Conservation (phyloP, 805 yeast species). For the Sporopachydermia quercuum region DNA sequence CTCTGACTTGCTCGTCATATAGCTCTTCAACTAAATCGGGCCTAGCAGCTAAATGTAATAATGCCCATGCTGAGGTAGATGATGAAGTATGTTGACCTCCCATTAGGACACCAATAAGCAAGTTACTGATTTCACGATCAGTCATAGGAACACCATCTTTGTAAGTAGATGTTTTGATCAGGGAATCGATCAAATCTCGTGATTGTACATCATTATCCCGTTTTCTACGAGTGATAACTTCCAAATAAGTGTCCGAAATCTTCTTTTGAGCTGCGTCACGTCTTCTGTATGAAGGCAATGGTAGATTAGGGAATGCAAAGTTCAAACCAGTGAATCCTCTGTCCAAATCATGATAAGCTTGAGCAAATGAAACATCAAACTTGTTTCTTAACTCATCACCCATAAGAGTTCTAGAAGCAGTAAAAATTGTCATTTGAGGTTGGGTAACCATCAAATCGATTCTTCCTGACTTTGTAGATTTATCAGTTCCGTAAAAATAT, state of each 20-base stretch:
- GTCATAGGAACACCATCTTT: constrained; percentile 92
- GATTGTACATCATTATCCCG: constrained; percentile 57
- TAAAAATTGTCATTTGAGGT: constrained; percentile 91
- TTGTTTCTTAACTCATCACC: constrained; percentile 84
- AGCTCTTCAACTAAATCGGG: constrained; percentile 78
- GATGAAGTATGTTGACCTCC: constrained; percentile 99
- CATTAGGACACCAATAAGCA: constrained; percentile 91
- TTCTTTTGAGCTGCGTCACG: constrained; percentile 82
- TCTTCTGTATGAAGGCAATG: constrained; percentile 67
- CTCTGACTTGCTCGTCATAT: constrained; percentile 54
- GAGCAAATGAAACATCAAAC: constrained; percentile 73
- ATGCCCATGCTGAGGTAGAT: constrained; percentile 88
- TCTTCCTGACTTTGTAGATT: constrained; percentile 11
- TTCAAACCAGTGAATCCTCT: constrained; percentile 94
- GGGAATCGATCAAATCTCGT: constrained; percentile 80
- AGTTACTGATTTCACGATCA: constrained; percentile 85
- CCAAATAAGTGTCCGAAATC: constrained; percentile 70
- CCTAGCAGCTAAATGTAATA: constrained; percentile 78
- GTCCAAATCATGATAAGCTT: constrained; percentile 79
- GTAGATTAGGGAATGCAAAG: constrained; percentile 89
- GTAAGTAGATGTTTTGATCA: constrained; percentile 70
- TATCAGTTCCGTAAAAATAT: constrained; percentile 25
- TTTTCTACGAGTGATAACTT: constrained; percentile 51
- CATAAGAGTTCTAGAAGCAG: constrained; percentile 82
- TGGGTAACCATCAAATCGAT: constrained; percentile 58